Evolutionary conservation across 1,284 basidiomycete species (phyloP).

Genomic region (Rhodotorula sp.): DNA sequence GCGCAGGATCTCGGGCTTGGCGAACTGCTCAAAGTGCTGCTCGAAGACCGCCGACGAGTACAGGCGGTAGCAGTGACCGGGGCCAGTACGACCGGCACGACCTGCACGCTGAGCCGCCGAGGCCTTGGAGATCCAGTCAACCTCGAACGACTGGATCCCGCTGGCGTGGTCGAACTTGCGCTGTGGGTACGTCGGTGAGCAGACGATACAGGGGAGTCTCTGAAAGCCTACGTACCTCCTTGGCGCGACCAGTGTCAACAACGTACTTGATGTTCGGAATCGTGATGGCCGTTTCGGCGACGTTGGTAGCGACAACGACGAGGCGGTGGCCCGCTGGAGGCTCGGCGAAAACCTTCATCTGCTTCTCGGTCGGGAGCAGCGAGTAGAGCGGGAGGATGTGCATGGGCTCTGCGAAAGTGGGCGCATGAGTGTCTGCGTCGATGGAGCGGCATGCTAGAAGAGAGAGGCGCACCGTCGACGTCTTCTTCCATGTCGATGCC

Average conservation of each 20-base stretch:
- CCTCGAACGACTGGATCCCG: slow-evolving; percentile 70
- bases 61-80: slow-evolving; percentile 75
- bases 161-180: slow-evolving; percentile 62
- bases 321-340: slow-evolving; percentile 66
- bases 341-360: slow-evolving; percentile 70
- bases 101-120: slow-evolving; percentile 71
- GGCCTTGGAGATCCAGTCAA: slow-evolving; percentile 74
- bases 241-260: slow-evolving; percentile 72
- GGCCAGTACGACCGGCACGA: slow-evolving; percentile 73
- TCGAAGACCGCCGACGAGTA: slow-evolving; percentile 80
- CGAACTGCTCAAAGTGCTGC: slow-evolving; percentile 84
- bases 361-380: slow-evolving; percentile 68
- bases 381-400: slow-evolving; percentile 75
- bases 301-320: slow-evolving; percentile 73
- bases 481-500: slow-evolving; percentile 62
- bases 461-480: slow-evolving; percentile 59
- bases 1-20: slow-evolving; percentile 87
- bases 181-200: slow-evolving; percentile 29
- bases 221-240: slow-evolving; percentile 57
- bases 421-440: neutral
- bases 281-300: slow-evolving; percentile 75
- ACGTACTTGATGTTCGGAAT: slow-evolving; percentile 77
- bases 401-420: slow-evolving; percentile 59
- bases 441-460: neutral
- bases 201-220: neutral